A percentile compares a stretch with the other conserved stretches of the same genome.
Evolutionary conservation across 768 basidiomycete genomes (phyloP).

Genomic region (Boletus sp.): DNA sequence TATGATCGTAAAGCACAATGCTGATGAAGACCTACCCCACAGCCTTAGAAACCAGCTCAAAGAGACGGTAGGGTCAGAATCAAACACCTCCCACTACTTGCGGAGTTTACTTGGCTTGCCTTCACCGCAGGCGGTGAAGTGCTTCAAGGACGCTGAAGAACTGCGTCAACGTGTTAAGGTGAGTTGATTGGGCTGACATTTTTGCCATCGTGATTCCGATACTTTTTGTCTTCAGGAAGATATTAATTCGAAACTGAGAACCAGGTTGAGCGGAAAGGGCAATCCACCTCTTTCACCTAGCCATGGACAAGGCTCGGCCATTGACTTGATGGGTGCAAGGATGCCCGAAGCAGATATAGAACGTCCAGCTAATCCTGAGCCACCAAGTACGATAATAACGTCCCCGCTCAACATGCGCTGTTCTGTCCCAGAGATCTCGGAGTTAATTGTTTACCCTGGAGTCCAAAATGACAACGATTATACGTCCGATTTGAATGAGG

Average conservation of each 20-base stretch:
- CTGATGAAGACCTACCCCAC: not conserved
- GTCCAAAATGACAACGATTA: not conserved
- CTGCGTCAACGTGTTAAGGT: slow-evolving; percentile 8
- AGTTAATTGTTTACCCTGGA: not conserved
- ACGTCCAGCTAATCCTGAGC: not conserved
- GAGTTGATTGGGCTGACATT: not conserved
- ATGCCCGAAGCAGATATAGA: not conserved
- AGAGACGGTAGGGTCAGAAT: not conserved
- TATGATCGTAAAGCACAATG: not conserved
- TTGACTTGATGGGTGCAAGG: not conserved
- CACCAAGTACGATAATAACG: not conserved
- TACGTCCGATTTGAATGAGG: not conserved
- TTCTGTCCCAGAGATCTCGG: not conserved
- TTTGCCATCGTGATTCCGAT: not conserved
- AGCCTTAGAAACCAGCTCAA: slow-evolving; percentile 10
- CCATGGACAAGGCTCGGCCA: not conserved
- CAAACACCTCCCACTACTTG: not conserved
- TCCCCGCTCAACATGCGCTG: not conserved
- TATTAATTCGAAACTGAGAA: not conserved
- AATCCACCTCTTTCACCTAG: not conserved
- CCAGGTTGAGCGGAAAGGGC: not conserved
- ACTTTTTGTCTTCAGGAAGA: not conserved
- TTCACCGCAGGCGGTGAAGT: slow-evolving; percentile 2
- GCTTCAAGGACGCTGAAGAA: not conserved
- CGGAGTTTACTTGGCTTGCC: slow-evolving; percentile 3